Conservation (phyloP, 768 basidiomycete genomes). For the Tephrocybe sp. region DNA sequence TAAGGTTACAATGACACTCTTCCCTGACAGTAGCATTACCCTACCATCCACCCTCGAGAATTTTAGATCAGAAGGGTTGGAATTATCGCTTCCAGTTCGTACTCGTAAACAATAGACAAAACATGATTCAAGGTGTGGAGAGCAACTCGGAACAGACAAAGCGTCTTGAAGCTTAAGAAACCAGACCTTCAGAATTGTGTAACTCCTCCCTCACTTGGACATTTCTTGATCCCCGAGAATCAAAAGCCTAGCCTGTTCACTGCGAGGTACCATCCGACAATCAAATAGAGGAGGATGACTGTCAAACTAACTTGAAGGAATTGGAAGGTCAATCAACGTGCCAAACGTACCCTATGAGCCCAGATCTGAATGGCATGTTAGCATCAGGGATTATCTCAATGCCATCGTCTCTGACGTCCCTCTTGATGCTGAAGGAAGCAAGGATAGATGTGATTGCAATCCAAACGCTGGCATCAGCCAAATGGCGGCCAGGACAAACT, state of each 20-base stretch:
- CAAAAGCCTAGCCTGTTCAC: background rate
- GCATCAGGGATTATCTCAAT: background rate
- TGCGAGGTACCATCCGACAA: background rate
- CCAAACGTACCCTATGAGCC: background rate
- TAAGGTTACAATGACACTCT: too few relatives aligned
- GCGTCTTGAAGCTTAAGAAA: too few relatives aligned
- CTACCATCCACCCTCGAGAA: too few relatives aligned
- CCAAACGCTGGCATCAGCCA: background rate
- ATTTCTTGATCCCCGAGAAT: background rate
- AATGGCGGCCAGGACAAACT: background rate
- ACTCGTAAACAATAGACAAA: too few relatives aligned
- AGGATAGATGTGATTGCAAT: background rate
- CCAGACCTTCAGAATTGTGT: too few relatives aligned
- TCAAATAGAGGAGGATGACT: background rate
- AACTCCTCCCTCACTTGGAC: background rate
- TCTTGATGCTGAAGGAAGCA: background rate
- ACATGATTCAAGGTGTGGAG: too few relatives aligned
- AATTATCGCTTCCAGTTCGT: too few relatives aligned
- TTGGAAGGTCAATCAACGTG: background rate
- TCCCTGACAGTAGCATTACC: too few relatives aligned
- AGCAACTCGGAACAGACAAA: too few relatives aligned
- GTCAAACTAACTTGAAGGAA: background rate
- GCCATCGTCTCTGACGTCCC: background rate
- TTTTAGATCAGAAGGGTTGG: too few relatives aligned
- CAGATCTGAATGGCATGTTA: background rate